Evolutionary conservation across 768 basidiomycete genomes (phyloP), one percentile per base, ranked within the genome.

Genomic region (Cyclocybe aegerita): DNA sequence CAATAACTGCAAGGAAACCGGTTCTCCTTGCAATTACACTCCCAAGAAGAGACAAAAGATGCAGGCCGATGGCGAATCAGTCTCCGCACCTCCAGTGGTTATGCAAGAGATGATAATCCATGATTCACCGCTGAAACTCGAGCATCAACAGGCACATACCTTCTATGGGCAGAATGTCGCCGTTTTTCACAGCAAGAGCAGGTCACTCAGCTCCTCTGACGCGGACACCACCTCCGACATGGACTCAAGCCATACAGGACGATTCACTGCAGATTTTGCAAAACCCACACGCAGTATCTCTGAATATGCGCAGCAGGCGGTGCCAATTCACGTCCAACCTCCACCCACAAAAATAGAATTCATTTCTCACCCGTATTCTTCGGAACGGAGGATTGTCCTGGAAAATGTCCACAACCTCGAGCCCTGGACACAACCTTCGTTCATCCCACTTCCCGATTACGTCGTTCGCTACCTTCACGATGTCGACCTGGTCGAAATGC

Each of bases 1-100:
- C 67, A 85, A 86, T 57, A 80, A 86, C 52, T 88, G 86, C 49
- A 70, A 72, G 35, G 79, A 79, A 42, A 71, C 75, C 50, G 72
- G 74, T 35, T 65, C 68, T 11, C 78, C 81, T 42, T 87, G 85
- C 65, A 85, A 85, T 58, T 87, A 88, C 60, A 86, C 85, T 33
- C 85, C 86, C 7, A 87, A 88, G 68, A 86, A 85, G 57, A 70
- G 83, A 48, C 78, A 78, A 57, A 86, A 77, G 7, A 40, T 46
- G 17, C 41, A 37, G 9, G 52, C 52, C 35, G 63, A 58, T 41
- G 49, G 44, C 1, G 49, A 53, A 39, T 34, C 43, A 3, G 17
- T 16, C 23, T 32, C 8, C 30, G 15, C 48, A 4, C 35, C 42
- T 4, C 15, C 34, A 12, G 49, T 40, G 34, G 30, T 11, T 14